These are phyloP conservation scores for Claviceps maximensis DNA, from an alignment of 2,329 filamentous ascomycete genomes.

Conservation along the genomic window DNA sequence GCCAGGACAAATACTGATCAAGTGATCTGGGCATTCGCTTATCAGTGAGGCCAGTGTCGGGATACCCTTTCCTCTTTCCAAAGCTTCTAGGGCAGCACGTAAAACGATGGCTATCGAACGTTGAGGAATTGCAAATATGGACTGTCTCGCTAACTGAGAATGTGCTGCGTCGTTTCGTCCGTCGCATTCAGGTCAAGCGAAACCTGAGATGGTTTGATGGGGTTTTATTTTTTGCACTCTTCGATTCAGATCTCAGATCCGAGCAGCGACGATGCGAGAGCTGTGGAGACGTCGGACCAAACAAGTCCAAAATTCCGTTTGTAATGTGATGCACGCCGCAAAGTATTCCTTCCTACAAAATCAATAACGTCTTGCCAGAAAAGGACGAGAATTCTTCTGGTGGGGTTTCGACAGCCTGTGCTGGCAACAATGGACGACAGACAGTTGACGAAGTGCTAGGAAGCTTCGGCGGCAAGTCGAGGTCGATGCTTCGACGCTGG, in stretches of 20 bases:
- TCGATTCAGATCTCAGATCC: not conserved
- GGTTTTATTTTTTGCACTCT: not conserved
- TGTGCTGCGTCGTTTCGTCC: not conserved
- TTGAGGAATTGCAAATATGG: not conserved
- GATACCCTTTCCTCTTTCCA: not conserved
- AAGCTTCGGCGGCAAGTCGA: not conserved
- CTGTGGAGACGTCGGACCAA: not conserved
- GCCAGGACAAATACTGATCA: not conserved
- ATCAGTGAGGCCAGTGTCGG: not conserved
- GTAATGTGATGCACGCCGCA: not conserved
- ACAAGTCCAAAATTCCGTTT: not conserved
- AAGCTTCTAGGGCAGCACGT: not conserved
- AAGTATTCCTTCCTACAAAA: not conserved
- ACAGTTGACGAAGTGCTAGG: not conserved
- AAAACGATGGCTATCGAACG: not conserved
- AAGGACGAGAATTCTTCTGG: not conserved
- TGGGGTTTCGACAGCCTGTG: not conserved
- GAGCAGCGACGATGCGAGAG: not conserved
- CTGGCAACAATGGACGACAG: not conserved
- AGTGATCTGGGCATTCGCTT: not conserved
- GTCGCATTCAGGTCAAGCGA: not conserved
- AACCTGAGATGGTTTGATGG: not conserved
- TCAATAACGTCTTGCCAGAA: not conserved
- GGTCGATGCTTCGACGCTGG: conserved; percentile 5
- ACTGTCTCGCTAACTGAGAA: not conserved